A percentile compares a stretch with the other conserved stretches of the same genome.
phyloP scores from a whole-genome alignment of 202 grass and related monocot species.

The Setaria italica region DNA sequence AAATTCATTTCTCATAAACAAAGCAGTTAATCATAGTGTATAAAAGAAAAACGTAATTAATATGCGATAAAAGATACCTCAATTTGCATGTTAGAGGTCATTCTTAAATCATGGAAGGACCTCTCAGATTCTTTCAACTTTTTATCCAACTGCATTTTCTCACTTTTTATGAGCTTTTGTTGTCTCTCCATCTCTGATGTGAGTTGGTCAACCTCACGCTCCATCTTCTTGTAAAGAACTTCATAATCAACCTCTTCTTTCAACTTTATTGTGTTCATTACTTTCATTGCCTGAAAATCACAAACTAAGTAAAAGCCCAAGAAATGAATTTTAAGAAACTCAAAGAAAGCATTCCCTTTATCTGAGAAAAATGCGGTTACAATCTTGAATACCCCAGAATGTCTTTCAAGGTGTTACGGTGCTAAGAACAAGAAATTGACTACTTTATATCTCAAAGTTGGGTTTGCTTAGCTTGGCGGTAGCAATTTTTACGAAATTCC shows the following conservation, averaged over 20 bases:
- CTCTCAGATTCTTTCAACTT: conserved; percentile 67
- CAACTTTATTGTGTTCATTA: conserved; percentile 84
- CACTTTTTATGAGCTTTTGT: conserved; percentile 70
- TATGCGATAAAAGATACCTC: conserved; percentile 65
- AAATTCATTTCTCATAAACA: conserved; percentile 23
- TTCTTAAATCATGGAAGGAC: conserved; percentile 66
- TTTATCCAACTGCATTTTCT: conserved; percentile 72
- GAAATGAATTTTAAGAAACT: conserved; percentile 36
- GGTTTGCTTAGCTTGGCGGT: neutral
- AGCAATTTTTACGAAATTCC: conserved; percentile 20
- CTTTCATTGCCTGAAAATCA: conserved; percentile 89
- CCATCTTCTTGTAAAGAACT: conserved; percentile 82
- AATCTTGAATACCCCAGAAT: neutral
- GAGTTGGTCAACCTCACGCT: conserved; percentile 83
- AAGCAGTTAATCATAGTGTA: conserved; percentile 22
- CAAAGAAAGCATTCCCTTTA: neutral
- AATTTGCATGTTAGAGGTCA: conserved; percentile 51
- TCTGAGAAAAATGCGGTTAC: neutral
- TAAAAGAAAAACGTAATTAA: neutral
- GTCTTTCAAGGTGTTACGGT: conserved; percentile 17
- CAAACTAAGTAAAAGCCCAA: conserved; percentile 24
- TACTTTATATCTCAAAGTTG: conserved; percentile 28
- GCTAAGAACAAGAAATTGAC: conserved; percentile 13
- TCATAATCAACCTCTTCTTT: conserved; percentile 97
- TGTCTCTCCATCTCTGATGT: conserved; percentile 94